These are phyloP conservation scores for Gamarada debralockiae DNA, from an alignment of 495 filamentous ascomycete genomes.

Conservation along the genomic window DNA sequence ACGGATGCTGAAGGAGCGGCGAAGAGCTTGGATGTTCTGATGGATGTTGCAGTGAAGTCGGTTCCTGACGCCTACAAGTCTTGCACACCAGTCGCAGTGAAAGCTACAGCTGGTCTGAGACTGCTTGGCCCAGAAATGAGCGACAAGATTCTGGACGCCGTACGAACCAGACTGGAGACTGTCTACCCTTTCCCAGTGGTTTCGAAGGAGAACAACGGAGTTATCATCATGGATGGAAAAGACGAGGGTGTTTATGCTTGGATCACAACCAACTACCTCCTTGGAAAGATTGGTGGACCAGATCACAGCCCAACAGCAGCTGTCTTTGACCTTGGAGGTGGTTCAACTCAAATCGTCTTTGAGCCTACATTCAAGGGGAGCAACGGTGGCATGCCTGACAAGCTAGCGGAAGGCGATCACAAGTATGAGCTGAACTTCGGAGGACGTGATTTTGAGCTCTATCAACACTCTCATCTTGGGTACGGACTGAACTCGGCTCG, in stretches of 20 bases:
- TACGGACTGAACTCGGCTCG: conserved; percentile 96
- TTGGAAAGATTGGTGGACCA: conserved; percentile 93
- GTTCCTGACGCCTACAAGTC: conserved; percentile 83
- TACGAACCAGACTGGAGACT: conserved; percentile 79
- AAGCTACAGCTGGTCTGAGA: conserved; percentile 91
- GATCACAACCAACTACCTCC: conserved; percentile 98
- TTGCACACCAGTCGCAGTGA: conserved; percentile 90
- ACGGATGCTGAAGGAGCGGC: conserved; percentile 83
- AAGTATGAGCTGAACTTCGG: conserved; percentile 92
- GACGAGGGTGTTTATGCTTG: conserved; percentile 98
- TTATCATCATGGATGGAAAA: conserved; percentile 93
- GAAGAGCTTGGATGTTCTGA: conserved; percentile 78
- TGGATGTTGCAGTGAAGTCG: conserved; percentile 76
- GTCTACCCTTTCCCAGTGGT: conserved; percentile 93
- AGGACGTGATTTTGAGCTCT: conserved; percentile 86
- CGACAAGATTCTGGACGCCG: conserved; percentile 78
- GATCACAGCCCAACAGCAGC: conserved; percentile 89
- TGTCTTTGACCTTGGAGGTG: conserved; percentile 93
- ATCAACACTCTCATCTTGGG: conserved; percentile 97
- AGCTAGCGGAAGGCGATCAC: conserved; percentile 85
- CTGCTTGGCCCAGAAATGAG: conserved; percentile 80
- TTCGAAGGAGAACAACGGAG: conserved; percentile 74
- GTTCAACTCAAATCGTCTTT: conserved; percentile 97
- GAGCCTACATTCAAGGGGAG: conserved; percentile 83
- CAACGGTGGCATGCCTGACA: conserved; percentile 82